Conservation (phyloP, 139 green algal genomes). For the Ulvella scutata region DNA sequence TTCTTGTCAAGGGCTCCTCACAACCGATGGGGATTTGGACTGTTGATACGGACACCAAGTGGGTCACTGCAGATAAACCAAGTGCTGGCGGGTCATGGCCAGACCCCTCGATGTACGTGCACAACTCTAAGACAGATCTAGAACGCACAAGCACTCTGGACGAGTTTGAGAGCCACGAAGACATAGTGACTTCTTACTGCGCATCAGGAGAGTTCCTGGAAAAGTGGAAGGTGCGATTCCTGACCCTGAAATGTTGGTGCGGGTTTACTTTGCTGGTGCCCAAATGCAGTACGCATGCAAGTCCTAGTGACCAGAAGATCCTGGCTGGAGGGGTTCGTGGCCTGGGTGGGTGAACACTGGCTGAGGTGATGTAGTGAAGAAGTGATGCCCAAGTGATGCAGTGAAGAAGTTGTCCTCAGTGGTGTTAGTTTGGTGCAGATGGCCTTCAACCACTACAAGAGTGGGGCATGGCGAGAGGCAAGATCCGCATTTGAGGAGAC, state of each 20-base stretch:
- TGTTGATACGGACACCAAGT: conserved; percentile 36
- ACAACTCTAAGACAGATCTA: neutral
- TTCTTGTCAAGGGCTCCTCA: conserved; percentile 82
- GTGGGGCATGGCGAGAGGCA: conserved; percentile 48
- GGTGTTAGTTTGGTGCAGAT: too few relatives aligned
- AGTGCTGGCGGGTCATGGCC: neutral
- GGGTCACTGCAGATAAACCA: neutral
- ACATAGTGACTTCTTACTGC: neutral
- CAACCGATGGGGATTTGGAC: conserved; percentile 68
- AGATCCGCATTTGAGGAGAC: conserved; percentile 30
- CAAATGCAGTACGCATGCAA: too few relatives aligned
- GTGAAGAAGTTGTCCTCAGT: too few relatives aligned
- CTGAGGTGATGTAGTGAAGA: too few relatives aligned
- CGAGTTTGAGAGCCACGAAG: neutral
- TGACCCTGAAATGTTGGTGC: neutral
- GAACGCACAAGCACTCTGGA: neutral
- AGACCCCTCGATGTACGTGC: neutral
- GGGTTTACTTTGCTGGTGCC: neutral
- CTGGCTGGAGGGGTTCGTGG: too few relatives aligned
- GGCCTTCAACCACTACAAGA: conserved; percentile 37
- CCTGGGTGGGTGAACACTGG: too few relatives aligned
- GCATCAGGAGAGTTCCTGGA: neutral
- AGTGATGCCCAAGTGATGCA: too few relatives aligned
- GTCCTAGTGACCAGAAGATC: too few relatives aligned
- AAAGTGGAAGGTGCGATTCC: neutral